Conservation (phyloP, 192 early-diverging fungal genomes). For the Rhizophagus clarus region DNA sequence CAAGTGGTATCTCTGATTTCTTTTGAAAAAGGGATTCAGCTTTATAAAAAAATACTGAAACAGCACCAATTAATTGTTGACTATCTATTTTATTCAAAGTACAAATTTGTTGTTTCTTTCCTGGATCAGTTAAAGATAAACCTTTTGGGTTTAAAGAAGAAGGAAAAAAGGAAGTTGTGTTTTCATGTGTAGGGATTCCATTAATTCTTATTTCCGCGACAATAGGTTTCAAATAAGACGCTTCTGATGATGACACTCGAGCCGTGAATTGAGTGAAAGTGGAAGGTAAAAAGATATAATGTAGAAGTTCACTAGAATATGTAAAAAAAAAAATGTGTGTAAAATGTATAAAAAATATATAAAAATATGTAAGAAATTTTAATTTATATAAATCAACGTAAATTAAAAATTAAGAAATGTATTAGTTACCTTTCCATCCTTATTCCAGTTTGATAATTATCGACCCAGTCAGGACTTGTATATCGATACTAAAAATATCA, state of each 20-base stretch:
- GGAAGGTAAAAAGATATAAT: neutral
- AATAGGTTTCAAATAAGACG: neutral
- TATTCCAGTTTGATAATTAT: neutral
- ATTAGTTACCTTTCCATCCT: neutral
- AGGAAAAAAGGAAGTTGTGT: neutral
- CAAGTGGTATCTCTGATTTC: neutral
- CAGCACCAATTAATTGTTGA: neutral
- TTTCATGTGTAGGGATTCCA: neutral
- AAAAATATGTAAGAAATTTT: neutral
- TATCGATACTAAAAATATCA: neutral
- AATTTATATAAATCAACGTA: too few relatives aligned
- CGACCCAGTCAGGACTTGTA: neutral
- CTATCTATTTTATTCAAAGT: neutral
- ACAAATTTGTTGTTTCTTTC: neutral
- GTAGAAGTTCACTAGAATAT: neutral
- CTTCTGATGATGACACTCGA: neutral
- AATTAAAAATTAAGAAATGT: too few relatives aligned
- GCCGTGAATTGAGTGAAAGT: neutral
- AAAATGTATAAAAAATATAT: neutral
- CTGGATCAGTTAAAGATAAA: neutral
- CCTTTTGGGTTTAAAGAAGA: neutral
- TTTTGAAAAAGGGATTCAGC: neutral
- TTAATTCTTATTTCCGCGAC: neutral
- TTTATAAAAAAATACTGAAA: conserved; percentile 1
- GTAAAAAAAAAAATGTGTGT: too few relatives aligned